phyloP scores from a whole-genome alignment of 2,329 filamentous ascomycete species.

The Colletotrichum limetticola region DNA sequence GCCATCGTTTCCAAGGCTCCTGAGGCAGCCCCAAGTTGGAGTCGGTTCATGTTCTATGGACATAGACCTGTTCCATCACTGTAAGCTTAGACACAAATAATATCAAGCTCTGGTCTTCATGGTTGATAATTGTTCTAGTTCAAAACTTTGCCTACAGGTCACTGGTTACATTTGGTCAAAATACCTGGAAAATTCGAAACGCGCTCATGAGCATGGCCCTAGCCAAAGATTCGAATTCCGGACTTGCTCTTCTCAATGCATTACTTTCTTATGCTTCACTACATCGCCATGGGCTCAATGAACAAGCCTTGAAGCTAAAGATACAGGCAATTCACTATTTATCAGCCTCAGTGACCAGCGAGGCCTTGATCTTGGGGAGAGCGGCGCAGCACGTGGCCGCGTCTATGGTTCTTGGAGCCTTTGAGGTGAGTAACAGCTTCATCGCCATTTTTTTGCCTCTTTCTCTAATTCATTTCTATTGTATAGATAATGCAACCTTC shows the following conservation, averaged over 20 bases:
- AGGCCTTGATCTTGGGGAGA: neutral
- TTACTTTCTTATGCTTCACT: constrained; percentile 12
- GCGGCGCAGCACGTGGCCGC: constrained; percentile 2
- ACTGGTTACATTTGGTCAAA: constrained; percentile 9
- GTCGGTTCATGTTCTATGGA: neutral
- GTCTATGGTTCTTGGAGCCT: constrained; percentile 20
- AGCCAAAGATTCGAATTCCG: neutral
- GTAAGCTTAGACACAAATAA: neutral
- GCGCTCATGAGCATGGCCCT: constrained; percentile 1
- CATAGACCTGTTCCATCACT: neutral
- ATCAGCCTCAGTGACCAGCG: neutral
- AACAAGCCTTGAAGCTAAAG: neutral
- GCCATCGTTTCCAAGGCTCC: neutral
- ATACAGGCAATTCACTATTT: constrained; percentile 5
- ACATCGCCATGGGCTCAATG: constrained; percentile 2
- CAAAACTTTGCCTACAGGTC: neutral
- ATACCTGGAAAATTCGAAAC: constrained; percentile 3
- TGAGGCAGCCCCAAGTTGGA: neutral
- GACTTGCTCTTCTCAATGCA: neutral
- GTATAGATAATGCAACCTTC: neutral
- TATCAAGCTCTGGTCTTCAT: neutral
- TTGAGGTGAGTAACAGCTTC: neutral
- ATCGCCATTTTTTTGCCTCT: neutral
- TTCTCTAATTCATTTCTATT: fast-evolving
- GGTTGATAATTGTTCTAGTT: neutral